Percentiles rank a stretch among this genome's conserved stretches.
Conservation (phyloP, 164 flowering plant species). For the Saururus chinensis region DNA sequence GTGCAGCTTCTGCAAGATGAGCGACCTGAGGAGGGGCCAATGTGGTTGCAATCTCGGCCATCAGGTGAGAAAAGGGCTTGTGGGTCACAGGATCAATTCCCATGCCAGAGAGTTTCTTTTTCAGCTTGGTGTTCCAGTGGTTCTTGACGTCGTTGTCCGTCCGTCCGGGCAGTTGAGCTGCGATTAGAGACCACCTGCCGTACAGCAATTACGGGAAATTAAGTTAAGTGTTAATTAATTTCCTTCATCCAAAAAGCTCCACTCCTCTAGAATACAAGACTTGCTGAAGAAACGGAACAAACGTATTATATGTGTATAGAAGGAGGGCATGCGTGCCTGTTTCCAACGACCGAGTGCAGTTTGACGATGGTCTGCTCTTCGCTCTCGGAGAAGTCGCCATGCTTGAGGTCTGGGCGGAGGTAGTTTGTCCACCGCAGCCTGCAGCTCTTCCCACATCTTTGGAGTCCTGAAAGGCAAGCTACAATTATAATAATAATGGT, state of each 20-base stretch:
- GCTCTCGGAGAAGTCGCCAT: slow-evolving; percentile 68
- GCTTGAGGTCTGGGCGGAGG: slow-evolving; percentile 91
- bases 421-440: slow-evolving; percentile 95
- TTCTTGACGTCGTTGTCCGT: slow-evolving; percentile 96
- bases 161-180: slow-evolving; percentile 85
- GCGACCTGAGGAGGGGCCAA: slow-evolving; percentile 91
- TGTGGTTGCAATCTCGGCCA: slow-evolving; percentile 96
- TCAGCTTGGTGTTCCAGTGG: slow-evolving; percentile 97
- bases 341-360: slow-evolving; percentile 80
- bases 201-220: no score
- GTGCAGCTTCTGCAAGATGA: slow-evolving; percentile 90
- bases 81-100: slow-evolving; percentile 97
- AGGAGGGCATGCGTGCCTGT: slow-evolving; percentile 24
- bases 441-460: slow-evolving; percentile 96
- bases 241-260: no score
- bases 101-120: slow-evolving; percentile 93
- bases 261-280: no score
- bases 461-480: slow-evolving; percentile 43
- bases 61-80: slow-evolving; percentile 95
- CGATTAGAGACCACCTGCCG: slow-evolving; percentile 84
- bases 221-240: not conserved
- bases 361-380: slow-evolving; percentile 87
- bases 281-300: no score
- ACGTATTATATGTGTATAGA: no score
- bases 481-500: not conserved